Percentiles rank a stretch among this genome's conserved stretches.
Conservation (phyloP, 805 yeast genomes). For the Ogataea nonfermentans region DNA sequence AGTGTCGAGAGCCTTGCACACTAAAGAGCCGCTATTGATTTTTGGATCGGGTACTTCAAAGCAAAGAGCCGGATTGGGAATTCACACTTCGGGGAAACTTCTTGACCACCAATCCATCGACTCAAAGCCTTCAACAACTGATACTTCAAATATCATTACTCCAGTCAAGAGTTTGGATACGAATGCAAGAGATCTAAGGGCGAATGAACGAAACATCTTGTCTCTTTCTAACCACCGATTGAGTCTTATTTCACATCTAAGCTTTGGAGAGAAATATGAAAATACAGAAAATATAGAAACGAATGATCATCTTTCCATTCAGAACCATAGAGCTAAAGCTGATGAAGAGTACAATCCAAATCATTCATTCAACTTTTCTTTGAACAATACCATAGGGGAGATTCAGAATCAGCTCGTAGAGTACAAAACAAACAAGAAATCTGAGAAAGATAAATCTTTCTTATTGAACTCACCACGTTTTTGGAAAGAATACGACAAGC, state of each 20-base stretch:
- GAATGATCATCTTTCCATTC: neutral
- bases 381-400: constrained; percentile 34
- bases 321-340: neutral
- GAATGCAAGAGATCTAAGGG: no score
- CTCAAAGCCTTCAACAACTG: no score
- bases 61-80: no score
- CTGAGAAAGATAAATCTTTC: constrained; percentile 3
- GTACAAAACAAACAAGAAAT: constrained; percentile 11
- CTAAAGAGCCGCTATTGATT: no score
- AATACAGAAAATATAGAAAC: constrained; percentile 4
- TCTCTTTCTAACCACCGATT: no score
- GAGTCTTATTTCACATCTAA: neutral
- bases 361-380: constrained; percentile 32
- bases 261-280: constrained; percentile 15
- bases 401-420: constrained; percentile 31
- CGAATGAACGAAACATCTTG: no score
- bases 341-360: constrained; percentile 34
- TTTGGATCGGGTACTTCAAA: no score
- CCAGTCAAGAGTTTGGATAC: no score
- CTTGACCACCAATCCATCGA: no score
- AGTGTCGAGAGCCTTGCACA: neutral
- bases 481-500: neutral
- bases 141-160: no score
- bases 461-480: constrained; percentile 8
- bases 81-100: no score